Base-by-base conservation (phyloP, 768 basidiomycete genomes). In the Amanita molliuscula region DNA sequence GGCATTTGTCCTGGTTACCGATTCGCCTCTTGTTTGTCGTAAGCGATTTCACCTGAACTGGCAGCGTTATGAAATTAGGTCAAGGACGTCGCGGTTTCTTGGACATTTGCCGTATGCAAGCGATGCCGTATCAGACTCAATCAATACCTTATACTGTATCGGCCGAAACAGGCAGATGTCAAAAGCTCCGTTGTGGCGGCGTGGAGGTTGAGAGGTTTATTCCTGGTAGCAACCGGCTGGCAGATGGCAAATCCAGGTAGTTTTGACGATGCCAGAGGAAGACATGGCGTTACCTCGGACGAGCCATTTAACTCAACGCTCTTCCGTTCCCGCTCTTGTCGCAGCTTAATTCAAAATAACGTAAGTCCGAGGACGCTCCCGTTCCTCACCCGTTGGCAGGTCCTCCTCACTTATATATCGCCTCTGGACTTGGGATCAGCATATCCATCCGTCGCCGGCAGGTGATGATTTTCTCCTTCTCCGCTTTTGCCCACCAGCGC, bases 381-480 rank as follows among this genome's bases (percentile, higher is more conserved):
- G 28, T 48, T 48, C 47, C 36, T 28, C 37, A 25, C 4, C 35
- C 21, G 18, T 21, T 11, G 10, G n/a, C 9, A 26, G 6, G n/a
- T 10, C 47, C 47, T 36, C 46, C 33, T 23, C 47, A 48, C 47
- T 41, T 41, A 43, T 50, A 43, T 36, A 50, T 16, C 29, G 13
- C 10, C 40, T 31, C 49, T 44, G 49, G 41, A 4, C 29, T n/a
- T 38, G 34, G 50, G 26, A 55, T 54, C 25, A 53, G 54, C 46
- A 45, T 54, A 33, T 42, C 47, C 49, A 55, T 54, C 57, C 58
- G 49, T 57, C 60, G 57, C 56, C 53, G 50, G 52, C 55, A 50
- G 56, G 57, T 55, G 59, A 67, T 68, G 66, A 53, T 68, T 54
- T 67, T 67, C 61, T 62, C 64, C 45, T 63, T 65, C 52, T 65